Evolutionary conservation across 2,329 filamentous ascomycete genomes (phyloP).

Genomic region (Cercospora nicotianae): DNA sequence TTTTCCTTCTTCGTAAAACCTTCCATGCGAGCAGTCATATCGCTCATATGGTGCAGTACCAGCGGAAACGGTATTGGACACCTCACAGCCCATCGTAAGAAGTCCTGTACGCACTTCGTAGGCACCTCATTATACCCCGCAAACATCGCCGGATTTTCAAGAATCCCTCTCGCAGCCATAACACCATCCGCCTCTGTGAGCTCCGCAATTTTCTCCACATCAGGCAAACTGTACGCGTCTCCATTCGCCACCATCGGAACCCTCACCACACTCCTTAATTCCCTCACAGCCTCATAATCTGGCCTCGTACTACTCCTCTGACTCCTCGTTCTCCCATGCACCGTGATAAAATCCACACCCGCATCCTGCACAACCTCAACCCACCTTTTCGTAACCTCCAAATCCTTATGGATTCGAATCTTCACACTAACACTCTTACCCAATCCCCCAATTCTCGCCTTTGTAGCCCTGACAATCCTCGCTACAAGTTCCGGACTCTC

Average conservation of each 20-base stretch:
- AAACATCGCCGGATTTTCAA: constrained; percentile 68
- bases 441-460: constrained; percentile 48
- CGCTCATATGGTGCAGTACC: constrained; percentile 63
- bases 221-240: constrained; percentile 61
- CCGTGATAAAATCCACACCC: constrained; percentile 67
- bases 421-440: constrained; percentile 65
- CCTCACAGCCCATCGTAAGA: constrained; percentile 59
- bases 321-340: constrained; percentile 64
- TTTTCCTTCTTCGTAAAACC: constrained; percentile 52
- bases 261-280: constrained; percentile 53
- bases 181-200: constrained; percentile 50
- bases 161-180: constrained; percentile 68
- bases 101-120: constrained; percentile 63
- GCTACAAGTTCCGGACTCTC: constrained; percentile 61
- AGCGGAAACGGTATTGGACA: constrained; percentile 63
- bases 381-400: constrained; percentile 59
- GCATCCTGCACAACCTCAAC: constrained; percentile 62
- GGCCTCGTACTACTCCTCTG: constrained; percentile 64
- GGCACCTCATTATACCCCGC: constrained; percentile 58
- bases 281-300: constrained; percentile 59
- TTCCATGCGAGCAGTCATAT: constrained; percentile 63
- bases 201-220: constrained; percentile 37
- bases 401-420: constrained; percentile 66
- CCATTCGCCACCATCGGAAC: constrained; percentile 68
- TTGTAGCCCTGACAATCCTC: constrained; percentile 62